phyloP scores from a whole-genome alignment of 768 basidiomycete species.

The Epithele typhae region DNA sequence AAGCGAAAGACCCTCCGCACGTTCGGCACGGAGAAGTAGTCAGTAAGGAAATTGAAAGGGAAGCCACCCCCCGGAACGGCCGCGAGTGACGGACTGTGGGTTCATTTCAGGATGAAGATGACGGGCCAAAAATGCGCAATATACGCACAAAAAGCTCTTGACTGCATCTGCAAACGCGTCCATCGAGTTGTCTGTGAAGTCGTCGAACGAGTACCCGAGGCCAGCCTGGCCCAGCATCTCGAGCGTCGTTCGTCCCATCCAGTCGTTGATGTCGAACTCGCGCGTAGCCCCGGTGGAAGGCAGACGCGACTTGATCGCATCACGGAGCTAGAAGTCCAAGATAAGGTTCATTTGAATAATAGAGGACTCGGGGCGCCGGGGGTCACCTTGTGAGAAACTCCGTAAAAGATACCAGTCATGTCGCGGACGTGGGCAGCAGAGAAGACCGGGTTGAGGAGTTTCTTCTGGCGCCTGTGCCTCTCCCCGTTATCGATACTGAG shows the following conservation, averaged over 20 bases:
- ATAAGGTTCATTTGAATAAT: too few species aligned
- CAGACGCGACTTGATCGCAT: background rate
- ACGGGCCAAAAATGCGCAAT: too few species aligned
- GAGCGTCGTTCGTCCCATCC: constrained; percentile 12
- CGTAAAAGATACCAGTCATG: constrained; percentile 5
- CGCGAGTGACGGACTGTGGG: too few species aligned
- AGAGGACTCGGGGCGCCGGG: too few species aligned
- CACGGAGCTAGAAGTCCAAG: too few species aligned
- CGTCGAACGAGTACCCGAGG: constrained; percentile 12
- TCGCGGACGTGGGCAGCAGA: constrained; percentile 5
- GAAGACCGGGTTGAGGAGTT: constrained; percentile 11
- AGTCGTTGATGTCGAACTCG: constrained; percentile 8
- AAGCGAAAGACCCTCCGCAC: constrained; percentile 28
- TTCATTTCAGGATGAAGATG: too few species aligned
- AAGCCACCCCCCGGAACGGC: too few species aligned
- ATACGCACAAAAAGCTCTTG: constrained; percentile 10
- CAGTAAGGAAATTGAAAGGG: too few species aligned
- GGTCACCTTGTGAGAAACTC: background rate
- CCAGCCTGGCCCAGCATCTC: constrained; percentile 14
- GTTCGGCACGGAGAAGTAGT: constrained; percentile 18
- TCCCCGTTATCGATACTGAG: background rate
- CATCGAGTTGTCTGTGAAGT: constrained; percentile 4
- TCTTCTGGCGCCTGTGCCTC: constrained; percentile 6
- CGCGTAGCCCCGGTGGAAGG: too few species aligned
- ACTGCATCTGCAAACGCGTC: constrained; percentile 7